phyloP scores from a whole-genome alignment of 768 basidiomycete species.

The Galerina sulciceps region DNA sequence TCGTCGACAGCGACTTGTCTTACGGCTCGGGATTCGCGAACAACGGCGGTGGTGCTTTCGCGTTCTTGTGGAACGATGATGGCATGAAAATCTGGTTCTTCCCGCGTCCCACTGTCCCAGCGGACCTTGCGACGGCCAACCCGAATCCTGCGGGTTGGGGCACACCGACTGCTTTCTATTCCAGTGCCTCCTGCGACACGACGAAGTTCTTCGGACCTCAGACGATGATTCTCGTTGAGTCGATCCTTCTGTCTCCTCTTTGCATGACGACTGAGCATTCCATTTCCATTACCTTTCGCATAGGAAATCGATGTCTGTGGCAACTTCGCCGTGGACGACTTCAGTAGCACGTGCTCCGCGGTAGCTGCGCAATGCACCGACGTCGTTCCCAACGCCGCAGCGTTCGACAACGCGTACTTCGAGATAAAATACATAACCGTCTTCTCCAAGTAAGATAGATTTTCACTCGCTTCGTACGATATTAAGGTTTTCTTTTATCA shows the following conservation, averaged over 20 bases:
- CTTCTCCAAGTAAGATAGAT: constrained; percentile 7
- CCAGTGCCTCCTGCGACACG: constrained; percentile 9
- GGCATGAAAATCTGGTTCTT: constrained; percentile 19
- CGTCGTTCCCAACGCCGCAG: constrained; percentile 1
- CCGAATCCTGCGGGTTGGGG: constrained; percentile 12
- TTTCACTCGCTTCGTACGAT: no score
- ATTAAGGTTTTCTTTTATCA: no score
- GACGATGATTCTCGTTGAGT: constrained; percentile 17
- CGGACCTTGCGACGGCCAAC: constrained; percentile 2
- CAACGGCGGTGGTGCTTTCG: constrained; percentile 13
- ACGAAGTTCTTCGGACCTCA: constrained; percentile 13
- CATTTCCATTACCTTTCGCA: not conserved
- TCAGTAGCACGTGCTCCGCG: not conserved
- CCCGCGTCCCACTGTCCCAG: constrained; percentile 2
- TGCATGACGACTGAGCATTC: not conserved
- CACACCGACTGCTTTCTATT: constrained; percentile 9
- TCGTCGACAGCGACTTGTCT: constrained; percentile 7
- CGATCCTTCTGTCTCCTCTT: not conserved
- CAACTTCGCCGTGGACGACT: constrained; percentile 6
- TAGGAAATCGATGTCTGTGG: constrained; percentile 13
- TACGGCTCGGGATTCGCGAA: constrained; percentile 8
- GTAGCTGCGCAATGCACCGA: not conserved
- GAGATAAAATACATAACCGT: constrained; percentile 11
- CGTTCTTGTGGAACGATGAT: constrained; percentile 13
- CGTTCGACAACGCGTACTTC: constrained; percentile 12